phyloP scores from a whole-genome alignment of 2,329 filamentous ascomycete genomes.

The Monilinia aucupariae region DNA sequence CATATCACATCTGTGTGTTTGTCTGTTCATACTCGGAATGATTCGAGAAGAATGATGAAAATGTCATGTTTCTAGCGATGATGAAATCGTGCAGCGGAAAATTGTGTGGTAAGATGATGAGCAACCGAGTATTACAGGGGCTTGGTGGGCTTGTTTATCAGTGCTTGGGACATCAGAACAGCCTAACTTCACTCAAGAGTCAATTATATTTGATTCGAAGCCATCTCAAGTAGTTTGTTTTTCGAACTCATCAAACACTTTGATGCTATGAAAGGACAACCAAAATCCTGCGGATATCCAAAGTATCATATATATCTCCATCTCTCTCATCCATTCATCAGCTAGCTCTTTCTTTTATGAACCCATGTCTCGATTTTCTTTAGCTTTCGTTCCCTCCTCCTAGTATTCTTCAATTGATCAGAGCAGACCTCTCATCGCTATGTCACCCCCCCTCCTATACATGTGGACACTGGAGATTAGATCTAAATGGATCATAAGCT shows the following conservation, averaged over 20 bases:
- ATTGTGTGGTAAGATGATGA: neutral
- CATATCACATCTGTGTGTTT: neutral
- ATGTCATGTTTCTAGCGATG: neutral
- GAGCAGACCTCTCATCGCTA: neutral
- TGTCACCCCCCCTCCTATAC: neutral
- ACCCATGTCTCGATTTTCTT: neutral
- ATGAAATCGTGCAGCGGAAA: neutral
- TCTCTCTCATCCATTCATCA: constrained; percentile 7
- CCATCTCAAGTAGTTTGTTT: too few species aligned
- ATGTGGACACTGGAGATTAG: neutral
- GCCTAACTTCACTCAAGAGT: too few species aligned
- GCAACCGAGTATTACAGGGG: neutral
- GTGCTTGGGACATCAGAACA: too few species aligned
- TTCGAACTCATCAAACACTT: neutral
- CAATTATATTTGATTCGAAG: too few species aligned
- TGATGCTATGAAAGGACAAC: neutral
- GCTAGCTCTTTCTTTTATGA: neutral
- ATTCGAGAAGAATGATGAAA: neutral
- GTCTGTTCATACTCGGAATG: neutral
- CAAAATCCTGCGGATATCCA: neutral
- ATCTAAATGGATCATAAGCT: constrained; percentile 11
- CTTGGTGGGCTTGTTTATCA: neutral
- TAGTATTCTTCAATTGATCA: neutral
- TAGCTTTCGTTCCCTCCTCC: neutral
- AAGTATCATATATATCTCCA: neutral